These are phyloP conservation scores for Lipomyces oligophaga DNA, from an alignment of 805 yeast species.

Conservation along the genomic window DNA sequence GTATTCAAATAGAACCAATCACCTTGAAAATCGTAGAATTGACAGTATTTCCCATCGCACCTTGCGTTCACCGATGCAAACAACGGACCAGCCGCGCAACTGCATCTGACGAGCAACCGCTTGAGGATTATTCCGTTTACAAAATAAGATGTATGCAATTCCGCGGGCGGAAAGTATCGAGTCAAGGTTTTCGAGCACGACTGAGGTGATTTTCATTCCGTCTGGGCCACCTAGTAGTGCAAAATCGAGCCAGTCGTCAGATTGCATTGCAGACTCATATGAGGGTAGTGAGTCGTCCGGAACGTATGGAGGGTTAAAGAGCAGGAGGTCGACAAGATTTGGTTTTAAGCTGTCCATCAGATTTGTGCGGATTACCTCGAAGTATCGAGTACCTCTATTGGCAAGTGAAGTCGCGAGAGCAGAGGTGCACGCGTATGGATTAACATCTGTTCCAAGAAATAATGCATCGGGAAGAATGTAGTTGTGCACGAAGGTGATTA, in stretches of 20 bases:
- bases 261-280: constrained; percentile 48
- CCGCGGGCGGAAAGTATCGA: constrained; percentile 57
- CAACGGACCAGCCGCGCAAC: constrained; percentile 51
- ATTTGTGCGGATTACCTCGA: constrained; percentile 56
- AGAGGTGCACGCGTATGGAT: constrained; percentile 67
- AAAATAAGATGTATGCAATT: constrained; percentile 80
- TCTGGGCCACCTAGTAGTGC: constrained; percentile 86
- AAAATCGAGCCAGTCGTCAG: constrained; percentile 73
- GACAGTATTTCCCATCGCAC: constrained; percentile 96
- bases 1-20: neutral
- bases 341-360: constrained; percentile 50
- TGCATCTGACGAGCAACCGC: constrained; percentile 50
- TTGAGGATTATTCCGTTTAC: constrained; percentile 84
- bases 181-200: constrained; percentile 53
- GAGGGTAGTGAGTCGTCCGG: constrained; percentile 76
- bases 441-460: constrained; percentile 72
- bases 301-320: constrained; percentile 96
- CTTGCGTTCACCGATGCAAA: constrained; percentile 58
- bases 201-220: constrained; percentile 83
- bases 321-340: constrained; percentile 58
- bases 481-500: constrained; percentile 69
- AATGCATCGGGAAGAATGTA: constrained; percentile 52
- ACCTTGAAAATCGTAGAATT: constrained; percentile 63
- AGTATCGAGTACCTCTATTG: constrained; percentile 33
- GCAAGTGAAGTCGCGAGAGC: constrained; percentile 44